phyloP scores from a whole-genome alignment of 1,284 basidiomycete species.

The Malassezia cuniculi region DNA sequence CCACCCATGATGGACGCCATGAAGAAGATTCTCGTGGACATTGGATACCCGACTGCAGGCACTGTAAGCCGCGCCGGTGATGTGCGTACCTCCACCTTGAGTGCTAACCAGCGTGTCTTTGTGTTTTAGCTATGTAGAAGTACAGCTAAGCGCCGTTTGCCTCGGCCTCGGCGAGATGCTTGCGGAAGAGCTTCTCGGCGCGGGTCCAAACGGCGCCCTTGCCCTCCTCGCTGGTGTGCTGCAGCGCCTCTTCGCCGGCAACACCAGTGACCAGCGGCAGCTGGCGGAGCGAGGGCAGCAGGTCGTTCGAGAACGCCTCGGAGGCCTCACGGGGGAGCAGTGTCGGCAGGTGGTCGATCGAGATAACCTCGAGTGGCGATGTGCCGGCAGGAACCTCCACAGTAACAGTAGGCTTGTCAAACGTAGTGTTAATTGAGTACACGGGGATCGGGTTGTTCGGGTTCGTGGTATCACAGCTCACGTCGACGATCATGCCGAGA shows the following conservation, averaged over 20 bases:
- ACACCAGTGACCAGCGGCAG: constrained; percentile 28
- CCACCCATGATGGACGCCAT: constrained; percentile 93
- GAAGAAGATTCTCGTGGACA: constrained; percentile 81
- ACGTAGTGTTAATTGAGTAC: constrained; percentile 89
- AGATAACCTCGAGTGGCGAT: constrained; percentile 63
- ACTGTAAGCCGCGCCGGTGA: constrained; percentile 63
- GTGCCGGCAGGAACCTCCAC: constrained; percentile 48
- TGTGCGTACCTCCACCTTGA: no score
- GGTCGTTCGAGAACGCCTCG: constrained; percentile 83
- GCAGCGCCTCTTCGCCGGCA: constrained; percentile 19
- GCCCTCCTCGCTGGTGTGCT: constrained; percentile 25
- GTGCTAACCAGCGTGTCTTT: constrained; percentile 6
- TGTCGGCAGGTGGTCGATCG: constrained; percentile 95
- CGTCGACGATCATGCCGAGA: constrained; percentile 80
- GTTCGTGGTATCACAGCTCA: constrained; percentile 98
- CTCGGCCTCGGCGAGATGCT: constrained; percentile 54
- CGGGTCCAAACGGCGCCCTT: constrained; percentile 64
- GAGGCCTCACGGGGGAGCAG: constrained; percentile 88
- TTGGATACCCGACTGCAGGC: constrained; percentile 73
- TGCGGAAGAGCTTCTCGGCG: constrained; percentile 70
- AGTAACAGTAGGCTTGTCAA: constrained; percentile 78
- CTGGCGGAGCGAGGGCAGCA: constrained; percentile 59
- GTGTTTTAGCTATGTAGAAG: constrained; percentile 12
- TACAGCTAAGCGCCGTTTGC: constrained; percentile 19
- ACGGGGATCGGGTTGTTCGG: constrained; percentile 96